phyloP scores from a whole-genome alignment of 768 basidiomycete genomes.

The Tubosaeta sp. region DNA sequence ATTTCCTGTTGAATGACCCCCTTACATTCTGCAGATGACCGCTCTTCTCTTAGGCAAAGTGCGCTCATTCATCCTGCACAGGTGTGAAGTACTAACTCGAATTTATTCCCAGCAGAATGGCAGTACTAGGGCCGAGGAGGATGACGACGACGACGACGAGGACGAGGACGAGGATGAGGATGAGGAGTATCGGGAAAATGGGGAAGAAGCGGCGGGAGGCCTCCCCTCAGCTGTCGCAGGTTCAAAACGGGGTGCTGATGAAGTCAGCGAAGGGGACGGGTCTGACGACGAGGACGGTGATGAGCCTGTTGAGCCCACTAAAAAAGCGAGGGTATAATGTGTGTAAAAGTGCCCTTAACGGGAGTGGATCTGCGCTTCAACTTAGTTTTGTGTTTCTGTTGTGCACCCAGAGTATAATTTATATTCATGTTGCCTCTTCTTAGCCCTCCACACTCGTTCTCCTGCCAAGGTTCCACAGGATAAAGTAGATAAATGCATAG shows the following conservation, averaged over 20 bases:
- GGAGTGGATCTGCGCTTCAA: background rate
- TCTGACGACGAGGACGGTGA: constrained; percentile 9
- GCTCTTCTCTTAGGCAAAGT: constrained; percentile 22
- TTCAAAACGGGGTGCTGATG: constrained; percentile 25
- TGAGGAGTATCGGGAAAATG: constrained; percentile 14
- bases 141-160: constrained; percentile 16
- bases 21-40: constrained; percentile 20
- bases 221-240: constrained; percentile 8
- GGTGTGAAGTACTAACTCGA: background rate
- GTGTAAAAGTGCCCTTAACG: background rate
- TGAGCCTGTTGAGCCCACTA: constrained; percentile 6
- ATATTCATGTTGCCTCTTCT: background rate
- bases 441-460: background rate
- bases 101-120: constrained; percentile 14
- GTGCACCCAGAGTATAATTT: background rate
- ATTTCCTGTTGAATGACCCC: background rate
- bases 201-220: constrained; percentile 9
- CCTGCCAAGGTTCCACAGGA: no score
- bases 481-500: background rate
- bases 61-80: background rate
- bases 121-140: background rate
- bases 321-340: constrained; percentile 26
- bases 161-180: constrained; percentile 22
- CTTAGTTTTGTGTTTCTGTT: constrained; percentile 1
- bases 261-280: constrained; percentile 12